Base-by-base conservation (phyloP, 768 basidiomycete species). In the Hortiboletus campestris region DNA sequence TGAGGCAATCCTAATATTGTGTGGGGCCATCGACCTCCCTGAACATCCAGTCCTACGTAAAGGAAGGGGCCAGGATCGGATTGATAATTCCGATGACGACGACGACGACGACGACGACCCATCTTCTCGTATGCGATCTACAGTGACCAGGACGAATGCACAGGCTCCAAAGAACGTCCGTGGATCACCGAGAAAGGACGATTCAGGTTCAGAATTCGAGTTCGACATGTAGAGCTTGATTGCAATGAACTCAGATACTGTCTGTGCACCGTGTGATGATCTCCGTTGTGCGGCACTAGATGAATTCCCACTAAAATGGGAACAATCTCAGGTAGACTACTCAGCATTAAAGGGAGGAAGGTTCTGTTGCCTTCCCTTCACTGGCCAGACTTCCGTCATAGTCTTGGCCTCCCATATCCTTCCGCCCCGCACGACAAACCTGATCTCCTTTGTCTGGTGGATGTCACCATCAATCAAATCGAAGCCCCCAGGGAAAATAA, bases 161-260 rank as follows among this genome's bases (percentile, higher is more conserved):
- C 75, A 72, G 31, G 60, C 74, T 3, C 64, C 69, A 25, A 88
- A 81, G 75, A 89, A 86, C 58, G 73, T 89, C 38, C 76, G 83
- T 56, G 74, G 72, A 13, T 63, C 69, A 38, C 64, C 57, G 32
- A 76, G 79, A 56, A 83, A 86, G 58, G 84, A 79, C 41, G 83
- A 88, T 63, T 89, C 88, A 32, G 93, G 93, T 68, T 84, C 83
- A 32, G 84, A 86, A 50, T 89, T 95, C 67, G 90, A 92, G 64
- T 85, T 86, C 66, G 85, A 85, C 63, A 72, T 85, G 74, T 86
- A 81, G 72, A 42, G 34, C 13, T 36, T 19, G 17, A 36, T 48
- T 7, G 17, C 28, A 36, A 32, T 45, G 25, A 14, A 45, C 12
- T 39, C n/a, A 10, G 35, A 53, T 13, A 25, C 4, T 17, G 12